Evolutionary conservation across 2,329 filamentous ascomycete species (phyloP).

Genomic region (Epichloe aotearoae): DNA sequence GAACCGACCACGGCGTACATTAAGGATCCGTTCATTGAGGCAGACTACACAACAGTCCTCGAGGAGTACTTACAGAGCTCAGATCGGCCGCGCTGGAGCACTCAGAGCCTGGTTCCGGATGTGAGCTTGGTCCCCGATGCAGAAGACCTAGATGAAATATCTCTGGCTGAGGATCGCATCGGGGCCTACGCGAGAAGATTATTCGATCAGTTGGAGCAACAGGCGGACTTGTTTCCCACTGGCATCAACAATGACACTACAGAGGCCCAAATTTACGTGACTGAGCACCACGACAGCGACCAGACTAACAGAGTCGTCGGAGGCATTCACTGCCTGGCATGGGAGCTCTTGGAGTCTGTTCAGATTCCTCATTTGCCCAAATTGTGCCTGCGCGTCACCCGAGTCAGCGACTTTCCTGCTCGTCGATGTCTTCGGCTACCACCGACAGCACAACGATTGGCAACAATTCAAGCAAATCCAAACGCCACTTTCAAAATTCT

Average conservation of each 20-base stretch:
- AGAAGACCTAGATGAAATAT: conserved; percentile 5
- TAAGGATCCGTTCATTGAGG: conserved; percentile 13
- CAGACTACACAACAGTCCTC: conserved; percentile 14
- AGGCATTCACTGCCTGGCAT: conserved; percentile 16
- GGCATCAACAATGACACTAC: neutral
- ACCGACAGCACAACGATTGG: conserved; percentile 7
- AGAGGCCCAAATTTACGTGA: conserved; percentile 13
- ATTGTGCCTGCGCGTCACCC: conserved; percentile 12
- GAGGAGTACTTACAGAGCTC: conserved; percentile 15
- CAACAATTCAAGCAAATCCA: conserved; percentile 10
- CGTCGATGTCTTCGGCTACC: conserved; percentile 2
- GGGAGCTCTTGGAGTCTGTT: conserved; percentile 16
- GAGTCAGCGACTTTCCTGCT: conserved; percentile 13
- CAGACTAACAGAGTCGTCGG: neutral
- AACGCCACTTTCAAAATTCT: conserved; percentile 12
- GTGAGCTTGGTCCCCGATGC: neutral
- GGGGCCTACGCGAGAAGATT: conserved; percentile 10
- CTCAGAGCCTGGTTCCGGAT: conserved; percentile 7
- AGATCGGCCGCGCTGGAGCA: conserved; percentile 11
- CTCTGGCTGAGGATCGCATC: conserved; percentile 10
- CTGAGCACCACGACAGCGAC: conserved; percentile 12
- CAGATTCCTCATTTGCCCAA: conserved; percentile 8
- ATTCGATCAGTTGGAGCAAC: conserved; percentile 11
- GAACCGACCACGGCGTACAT: conserved; percentile 7
- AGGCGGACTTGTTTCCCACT: conserved; percentile 4